Evolutionary conservation across 306 rosid species (phyloP), one percentile per base, ranked within the genome.

Genomic region (Quercus berberidifolia): DNA sequence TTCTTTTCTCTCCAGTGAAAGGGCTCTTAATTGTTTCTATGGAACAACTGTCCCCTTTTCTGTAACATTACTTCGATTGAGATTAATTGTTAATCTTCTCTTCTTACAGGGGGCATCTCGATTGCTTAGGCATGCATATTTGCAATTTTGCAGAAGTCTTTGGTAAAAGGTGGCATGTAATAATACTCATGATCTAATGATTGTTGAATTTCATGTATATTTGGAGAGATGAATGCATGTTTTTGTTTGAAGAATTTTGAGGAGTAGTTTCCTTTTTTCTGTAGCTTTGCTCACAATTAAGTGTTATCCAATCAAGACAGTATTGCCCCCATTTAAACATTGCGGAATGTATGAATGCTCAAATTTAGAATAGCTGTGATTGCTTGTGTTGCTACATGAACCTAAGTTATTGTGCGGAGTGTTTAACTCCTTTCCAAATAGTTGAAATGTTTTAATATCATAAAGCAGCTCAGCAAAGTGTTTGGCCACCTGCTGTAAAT

Each of bases 101-200:
- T 43, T 63, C 3, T 19, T 71, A 28, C 85, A 82, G 81, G 85
- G 85, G 54, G 4, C 71, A 5, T 72, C 73, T 76, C 30, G 64
- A 52, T 70, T 35, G 35, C 41, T 35, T 14, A 2, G 78, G 25
- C 23, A 60, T 41, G 55, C 33, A 54, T 54, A 43, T 18, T 33
- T 4, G 54, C 31, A 11, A 46, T 12, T 43, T 18, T 68, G 57
- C 28, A 38, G 46, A 41, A 30, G 59, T 28, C 12, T 28, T 70
- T 69, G 13, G 70, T 5, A 1, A 19, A 68, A 28, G 31, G 23
- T 49, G 71, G 72, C 31, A 70, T 77, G 82, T 26, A 74, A 82
- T 72, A 77, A 73, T 25, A 6, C 8, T 56, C 7, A 35, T 35
- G 74, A 55, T 59, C 20, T 1, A 69, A 41, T 71, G 38, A 46